Percentiles rank a stretch among this genome's conserved stretches.
These are phyloP conservation scores for Fraxinus dipetala DNA, from an alignment of 305 asterid genomes.

Conservation along the genomic window DNA sequence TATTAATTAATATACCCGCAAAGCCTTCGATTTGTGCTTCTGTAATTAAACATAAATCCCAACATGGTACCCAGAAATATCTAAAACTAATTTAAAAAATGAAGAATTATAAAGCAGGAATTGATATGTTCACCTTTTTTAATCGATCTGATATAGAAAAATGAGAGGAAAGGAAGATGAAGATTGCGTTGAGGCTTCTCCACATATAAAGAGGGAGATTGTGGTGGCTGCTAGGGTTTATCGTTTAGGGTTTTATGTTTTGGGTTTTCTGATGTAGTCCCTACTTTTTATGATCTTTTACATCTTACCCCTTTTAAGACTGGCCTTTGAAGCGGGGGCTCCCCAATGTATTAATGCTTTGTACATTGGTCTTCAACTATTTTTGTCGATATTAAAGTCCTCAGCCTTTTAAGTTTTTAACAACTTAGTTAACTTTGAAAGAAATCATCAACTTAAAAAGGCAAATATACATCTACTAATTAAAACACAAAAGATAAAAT, in stretches of 20 bases:
- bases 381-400: neutral
- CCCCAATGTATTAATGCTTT: neutral
- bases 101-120: neutral
- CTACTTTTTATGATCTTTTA: neutral
- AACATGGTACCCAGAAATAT: neutral
- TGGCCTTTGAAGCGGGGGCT: neutral
- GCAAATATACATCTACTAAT: too few species aligned
- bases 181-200: neutral
- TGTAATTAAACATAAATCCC: neutral
- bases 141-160: neutral
- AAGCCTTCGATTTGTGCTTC: conserved; percentile 52
- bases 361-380: neutral
- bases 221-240: neutral
- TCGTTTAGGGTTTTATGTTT: neutral
- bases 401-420: neutral
- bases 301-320: neutral
- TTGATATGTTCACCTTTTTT: neutral
- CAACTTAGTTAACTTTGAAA: neutral
- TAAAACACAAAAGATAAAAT: too few species aligned
- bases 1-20: conserved; percentile 2
- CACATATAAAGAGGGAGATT: neutral
- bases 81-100: neutral
- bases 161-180: neutral
- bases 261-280: neutral
- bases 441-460: too few species aligned